These are phyloP conservation scores for Starmerella etchellsii DNA, from an alignment of 805 yeast genomes.

Conservation along the genomic window DNA sequence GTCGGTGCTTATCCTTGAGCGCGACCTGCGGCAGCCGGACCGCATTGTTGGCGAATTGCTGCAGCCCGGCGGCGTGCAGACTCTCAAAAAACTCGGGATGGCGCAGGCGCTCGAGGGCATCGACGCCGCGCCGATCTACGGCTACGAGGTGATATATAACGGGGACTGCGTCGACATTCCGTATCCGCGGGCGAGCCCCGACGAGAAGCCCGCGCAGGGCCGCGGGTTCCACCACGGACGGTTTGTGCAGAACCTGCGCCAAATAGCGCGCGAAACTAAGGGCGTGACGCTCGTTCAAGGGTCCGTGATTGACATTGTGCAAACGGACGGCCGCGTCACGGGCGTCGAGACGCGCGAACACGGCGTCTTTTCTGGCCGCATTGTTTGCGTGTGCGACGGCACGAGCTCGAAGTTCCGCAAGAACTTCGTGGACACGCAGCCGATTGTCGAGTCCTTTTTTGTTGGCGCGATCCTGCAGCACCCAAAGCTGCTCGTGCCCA, in stretches of 20 bases:
- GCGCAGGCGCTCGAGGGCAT: conserved; percentile 57
- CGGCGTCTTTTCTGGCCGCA: conserved; percentile 38
- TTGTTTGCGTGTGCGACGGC: conserved; percentile 82
- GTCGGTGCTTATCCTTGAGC: conserved; percentile 60
- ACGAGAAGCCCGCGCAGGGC: conserved; percentile 38
- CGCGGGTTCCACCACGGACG: conserved; percentile 89
- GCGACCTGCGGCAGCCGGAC: conserved; percentile 88
- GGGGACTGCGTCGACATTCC: conserved; percentile 46
- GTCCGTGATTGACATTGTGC: conserved; percentile 52
- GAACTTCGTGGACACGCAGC: conserved; percentile 49
- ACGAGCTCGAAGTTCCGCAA: conserved; percentile 85
- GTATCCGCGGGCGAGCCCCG: conserved; percentile 38
- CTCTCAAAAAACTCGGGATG: conserved; percentile 74
- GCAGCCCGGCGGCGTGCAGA: conserved; percentile 94
- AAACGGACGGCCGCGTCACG: conserved; percentile 36
- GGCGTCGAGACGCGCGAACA: conserved; percentile 49
- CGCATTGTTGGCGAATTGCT: conserved; percentile 93
- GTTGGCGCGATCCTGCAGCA: conserved; percentile 66
- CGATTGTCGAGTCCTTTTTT: conserved; percentile 68
- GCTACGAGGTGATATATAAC: conserved; percentile 66
- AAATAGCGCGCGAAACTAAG: conserved; percentile 50
- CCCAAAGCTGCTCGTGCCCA: conserved; percentile 59
- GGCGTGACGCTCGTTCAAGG: conserved; percentile 75
- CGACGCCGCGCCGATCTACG: conserved; percentile 63
- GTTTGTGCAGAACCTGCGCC: conserved; percentile 64